Evolutionary conservation across 1,139 yeast genomes (phyloP).

Genomic region (Zygosaccharomyces pseudobailii): DNA sequence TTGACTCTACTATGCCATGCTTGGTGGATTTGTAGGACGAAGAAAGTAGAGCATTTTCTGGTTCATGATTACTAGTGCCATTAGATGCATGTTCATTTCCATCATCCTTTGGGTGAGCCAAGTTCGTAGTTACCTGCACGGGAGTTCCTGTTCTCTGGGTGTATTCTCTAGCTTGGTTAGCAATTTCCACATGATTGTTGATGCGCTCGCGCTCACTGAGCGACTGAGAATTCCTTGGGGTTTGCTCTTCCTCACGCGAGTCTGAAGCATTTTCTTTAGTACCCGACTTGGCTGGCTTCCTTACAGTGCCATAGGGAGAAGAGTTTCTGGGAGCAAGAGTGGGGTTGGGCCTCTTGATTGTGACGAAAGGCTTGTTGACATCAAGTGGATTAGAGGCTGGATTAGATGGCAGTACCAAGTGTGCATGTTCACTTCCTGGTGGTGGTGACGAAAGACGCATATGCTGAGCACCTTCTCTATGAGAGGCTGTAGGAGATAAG

Average conservation of each 20-base stretch:
- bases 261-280: background rate
- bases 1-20: slow-evolving; percentile 70
- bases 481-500: background rate
- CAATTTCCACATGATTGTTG: slow-evolving; percentile 15
- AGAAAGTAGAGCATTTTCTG: slow-evolving; percentile 15
- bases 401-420: slow-evolving; percentile 50
- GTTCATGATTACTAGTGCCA: background rate
- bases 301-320: slow-evolving; percentile 10
- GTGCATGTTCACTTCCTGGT: slow-evolving; percentile 4
- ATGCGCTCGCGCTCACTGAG: slow-evolving; percentile 9
- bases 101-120: slow-evolving; percentile 1
- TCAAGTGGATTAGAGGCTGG: slow-evolving; percentile 78
- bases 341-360: slow-evolving; percentile 51
- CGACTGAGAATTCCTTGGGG: background rate
- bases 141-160: slow-evolving; percentile 18
- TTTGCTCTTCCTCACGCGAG: background rate
- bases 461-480: background rate
- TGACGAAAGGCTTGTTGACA: slow-evolving; percentile 64
- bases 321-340: slow-evolving; percentile 16
- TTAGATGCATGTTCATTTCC: background rate
- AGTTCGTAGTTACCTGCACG: slow-evolving; percentile 14
- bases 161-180: slow-evolving; percentile 15
- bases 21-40: slow-evolving; percentile 26
- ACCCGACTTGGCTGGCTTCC: background rate
- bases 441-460: slow-evolving; percentile 2